Conservation (phyloP, 164 flowering plant species). For the Magnolia officinalis region DNA sequence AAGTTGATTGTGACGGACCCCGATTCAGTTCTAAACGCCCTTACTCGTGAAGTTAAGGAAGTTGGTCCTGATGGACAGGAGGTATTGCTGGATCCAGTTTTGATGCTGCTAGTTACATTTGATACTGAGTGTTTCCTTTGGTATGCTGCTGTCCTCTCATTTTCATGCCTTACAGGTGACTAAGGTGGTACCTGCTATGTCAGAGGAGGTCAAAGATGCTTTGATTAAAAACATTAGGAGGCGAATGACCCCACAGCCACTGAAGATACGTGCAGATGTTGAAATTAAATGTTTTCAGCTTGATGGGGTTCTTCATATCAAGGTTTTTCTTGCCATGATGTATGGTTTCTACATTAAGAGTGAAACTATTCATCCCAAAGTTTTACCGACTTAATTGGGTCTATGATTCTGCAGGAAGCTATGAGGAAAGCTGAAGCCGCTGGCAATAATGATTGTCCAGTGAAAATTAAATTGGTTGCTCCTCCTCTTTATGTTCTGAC, state of each 20-base stretch:
- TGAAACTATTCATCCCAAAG: background rate
- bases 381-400: background rate
- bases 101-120: background rate
- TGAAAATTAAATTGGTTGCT: constrained; percentile 90
- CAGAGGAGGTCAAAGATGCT: constrained; percentile 87
- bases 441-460: constrained; percentile 89
- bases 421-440: constrained; percentile 97
- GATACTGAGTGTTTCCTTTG: background rate
- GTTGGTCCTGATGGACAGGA: constrained; percentile 86
- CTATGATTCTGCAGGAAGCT: constrained; percentile 60
- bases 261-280: constrained; percentile 90
- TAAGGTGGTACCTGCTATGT: constrained; percentile 75
- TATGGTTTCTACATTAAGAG: background rate
- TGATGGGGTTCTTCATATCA: constrained; percentile 98
- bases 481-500: constrained; percentile 94
- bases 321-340: constrained; percentile 40
- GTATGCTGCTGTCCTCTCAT: background rate
- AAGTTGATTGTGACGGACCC: constrained; percentile 80
- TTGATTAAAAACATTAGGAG: constrained; percentile 80
- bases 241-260: constrained; percentile 94
- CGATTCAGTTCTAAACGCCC: constrained; percentile 65
- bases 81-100: constrained; percentile 36
- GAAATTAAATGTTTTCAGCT: constrained; percentile 96
- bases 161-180: constrained; percentile 48
- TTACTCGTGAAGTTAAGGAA: constrained; percentile 89